Percentiles rank a stretch among this genome's conserved stretches.
Conservation (phyloP, 768 basidiomycete species). For the Gelatoporia subvermispora region DNA sequence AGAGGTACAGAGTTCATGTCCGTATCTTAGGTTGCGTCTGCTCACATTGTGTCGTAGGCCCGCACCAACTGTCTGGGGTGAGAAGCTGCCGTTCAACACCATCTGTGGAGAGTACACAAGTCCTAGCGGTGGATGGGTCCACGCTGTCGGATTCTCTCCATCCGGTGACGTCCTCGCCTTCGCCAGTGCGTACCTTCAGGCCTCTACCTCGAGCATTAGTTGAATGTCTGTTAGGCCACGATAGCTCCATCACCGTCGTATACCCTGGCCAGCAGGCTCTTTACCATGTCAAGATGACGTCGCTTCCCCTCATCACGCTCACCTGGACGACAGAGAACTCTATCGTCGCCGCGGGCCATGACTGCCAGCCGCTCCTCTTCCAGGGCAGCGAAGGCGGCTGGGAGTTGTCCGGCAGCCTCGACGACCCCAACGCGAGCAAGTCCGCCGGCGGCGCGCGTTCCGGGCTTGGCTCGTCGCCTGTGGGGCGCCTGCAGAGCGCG, state of each 20-base stretch:
- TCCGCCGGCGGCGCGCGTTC: constrained; percentile 41
- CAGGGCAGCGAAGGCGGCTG: constrained; percentile 72
- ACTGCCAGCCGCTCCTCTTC: constrained; percentile 93
- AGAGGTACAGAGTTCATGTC: constrained; percentile 47
- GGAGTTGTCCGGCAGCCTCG: constrained; percentile 76
- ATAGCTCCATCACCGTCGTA: constrained; percentile 88
- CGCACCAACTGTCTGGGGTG: constrained; percentile 90
- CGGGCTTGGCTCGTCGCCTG: constrained; percentile 42
- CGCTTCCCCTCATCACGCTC: constrained; percentile 80
- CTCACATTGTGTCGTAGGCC: constrained; percentile 47
- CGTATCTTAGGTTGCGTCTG: background rate
- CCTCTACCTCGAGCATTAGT: background rate
- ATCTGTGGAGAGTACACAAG: constrained; percentile 91
- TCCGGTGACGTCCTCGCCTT: constrained; percentile 94
- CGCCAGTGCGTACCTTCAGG: constrained; percentile 57
- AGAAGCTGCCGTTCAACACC: constrained; percentile 95
- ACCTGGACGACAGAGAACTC: constrained; percentile 80
- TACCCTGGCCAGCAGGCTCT: constrained; percentile 79
- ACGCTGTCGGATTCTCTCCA: constrained; percentile 92
- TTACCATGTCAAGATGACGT: constrained; percentile 68
- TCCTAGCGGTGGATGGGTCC: constrained; percentile 95
- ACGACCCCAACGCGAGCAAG: constrained; percentile 58
- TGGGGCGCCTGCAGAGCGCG: constrained; percentile 75
- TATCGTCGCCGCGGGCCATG: constrained; percentile 91
- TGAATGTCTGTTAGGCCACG: constrained; percentile 65